Evolutionary conservation across 371 early-diverging fungal species (phyloP), one percentile per base, ranked within the genome.

Genomic region (Nematocida sp.): DNA sequence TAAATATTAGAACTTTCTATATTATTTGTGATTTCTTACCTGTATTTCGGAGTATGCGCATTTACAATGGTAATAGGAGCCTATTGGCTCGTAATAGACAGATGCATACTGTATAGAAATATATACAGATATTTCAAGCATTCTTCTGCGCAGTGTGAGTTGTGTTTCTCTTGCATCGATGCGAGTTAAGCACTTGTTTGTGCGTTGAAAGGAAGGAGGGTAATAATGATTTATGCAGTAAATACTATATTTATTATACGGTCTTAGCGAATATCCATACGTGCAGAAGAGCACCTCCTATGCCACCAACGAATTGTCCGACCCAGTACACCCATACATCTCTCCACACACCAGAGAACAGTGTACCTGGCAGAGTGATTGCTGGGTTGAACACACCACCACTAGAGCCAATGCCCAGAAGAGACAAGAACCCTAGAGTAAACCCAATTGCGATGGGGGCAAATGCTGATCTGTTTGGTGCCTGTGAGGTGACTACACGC

Each of bases 381-480:
- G 90, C 92, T 0, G 92, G 92, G 86, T 91, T 91, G 87, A 90
- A 91, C 20, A 89, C 90, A 66, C 91, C 91, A 60, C 92, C 91
- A 3, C 90, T 90, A 9, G 89, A 90, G 27, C 89, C 83, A 11
- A 88, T 85, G 7, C 91, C 92, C 33, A 91, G 81, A 39, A 91
- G 86, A 72, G 90, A 86, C 6, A 91, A 85, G 86, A 91, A 91
- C 1, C 91, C 91, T 27, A 91, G 89, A 3, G 91, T 86, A 47
- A 83, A 83, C 87, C 87, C 87, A 47, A 87, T 87, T 18, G 82
- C 83, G 52, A 87, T 61, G 3, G 87, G 87, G 18, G 86, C 86
- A 70, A 85, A 72, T 56, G 90, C 83, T n/a, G 71, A 75, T 42
- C 86, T 83, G 55, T 57, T 83, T 72, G 54, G 83, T 67, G 44